phyloP scores from a whole-genome alignment of 106 monocot genomes.

The Gastrodia elata region DNA sequence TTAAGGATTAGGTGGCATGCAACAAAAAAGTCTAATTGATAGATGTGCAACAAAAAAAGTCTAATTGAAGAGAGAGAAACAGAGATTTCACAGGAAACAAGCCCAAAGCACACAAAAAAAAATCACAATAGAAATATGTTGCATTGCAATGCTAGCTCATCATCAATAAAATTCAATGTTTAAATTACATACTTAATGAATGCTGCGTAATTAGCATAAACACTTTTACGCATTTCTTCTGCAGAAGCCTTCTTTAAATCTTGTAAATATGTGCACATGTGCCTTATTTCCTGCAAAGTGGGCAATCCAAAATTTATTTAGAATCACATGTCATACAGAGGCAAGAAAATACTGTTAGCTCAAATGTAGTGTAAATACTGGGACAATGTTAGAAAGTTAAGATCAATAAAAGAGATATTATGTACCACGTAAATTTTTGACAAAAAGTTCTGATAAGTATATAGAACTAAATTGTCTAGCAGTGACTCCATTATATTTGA shows the following conservation, averaged over 20 bases:
- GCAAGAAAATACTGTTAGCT: neutral
- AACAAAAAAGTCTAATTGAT: neutral
- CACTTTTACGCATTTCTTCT: constrained; percentile 93
- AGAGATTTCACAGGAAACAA: neutral
- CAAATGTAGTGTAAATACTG: neutral
- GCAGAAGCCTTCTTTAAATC: constrained; percentile 91
- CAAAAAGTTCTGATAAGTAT: neutral
- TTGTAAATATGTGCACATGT: constrained; percentile 74
- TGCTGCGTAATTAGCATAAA: constrained; percentile 93
- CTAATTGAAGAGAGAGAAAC: neutral
- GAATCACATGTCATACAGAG: neutral
- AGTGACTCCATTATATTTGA: neutral
- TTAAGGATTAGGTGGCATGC: too few species aligned
- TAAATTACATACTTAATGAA: constrained; percentile 60
- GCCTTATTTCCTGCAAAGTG: constrained; percentile 78
- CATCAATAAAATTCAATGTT: constrained; percentile 6
- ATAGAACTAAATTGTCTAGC: neutral
- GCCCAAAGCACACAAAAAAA: neutral
- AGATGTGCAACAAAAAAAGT: neutral
- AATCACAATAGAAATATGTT: neutral
- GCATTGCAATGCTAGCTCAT: neutral
- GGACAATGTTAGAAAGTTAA: neutral
- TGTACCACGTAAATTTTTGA: neutral
- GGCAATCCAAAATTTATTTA: neutral
- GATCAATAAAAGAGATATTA: neutral